These are phyloP conservation scores for Tulasnella sp. DNA, from an alignment of 768 basidiomycete species.

Conservation along the genomic window DNA sequence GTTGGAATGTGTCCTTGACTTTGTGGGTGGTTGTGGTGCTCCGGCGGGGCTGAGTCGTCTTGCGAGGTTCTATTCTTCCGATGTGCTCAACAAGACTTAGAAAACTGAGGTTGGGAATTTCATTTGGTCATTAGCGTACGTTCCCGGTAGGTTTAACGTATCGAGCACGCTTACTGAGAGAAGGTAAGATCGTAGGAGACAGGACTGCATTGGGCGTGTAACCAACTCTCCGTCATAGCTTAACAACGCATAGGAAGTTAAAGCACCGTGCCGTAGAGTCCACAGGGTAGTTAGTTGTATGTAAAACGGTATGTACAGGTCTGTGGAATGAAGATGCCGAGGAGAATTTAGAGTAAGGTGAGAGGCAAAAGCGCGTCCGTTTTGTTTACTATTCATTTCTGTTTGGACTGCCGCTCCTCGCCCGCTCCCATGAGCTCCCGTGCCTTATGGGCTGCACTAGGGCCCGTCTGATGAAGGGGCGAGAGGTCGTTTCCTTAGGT, in stretches of 20 bases:
- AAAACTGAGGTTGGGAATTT: constrained; percentile 15
- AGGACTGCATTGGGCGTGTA: neutral
- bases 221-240: neutral
- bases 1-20: constrained; percentile 5
- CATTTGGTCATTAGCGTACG: neutral
- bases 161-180: neutral
- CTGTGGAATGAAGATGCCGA: neutral
- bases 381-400: neutral
- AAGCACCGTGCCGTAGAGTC: neutral
- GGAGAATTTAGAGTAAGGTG: neutral
- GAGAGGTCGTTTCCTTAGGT: too few relatives aligned
- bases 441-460: too few relatives aligned
- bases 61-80: constrained; percentile 2
- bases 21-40: neutral
- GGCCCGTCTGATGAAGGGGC: too few relatives aligned
- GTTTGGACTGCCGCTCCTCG: neutral
- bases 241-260: neutral
- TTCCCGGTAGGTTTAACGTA: neutral
- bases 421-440: too few relatives aligned
- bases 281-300: neutral
- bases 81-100: constrained; percentile 12
- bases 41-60: neutral
- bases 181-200: neutral
- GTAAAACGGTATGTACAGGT: neutral
- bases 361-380: neutral